Base-by-base conservation (phyloP, 1,139 yeast genomes). In the Yarrowia galli region DNA sequence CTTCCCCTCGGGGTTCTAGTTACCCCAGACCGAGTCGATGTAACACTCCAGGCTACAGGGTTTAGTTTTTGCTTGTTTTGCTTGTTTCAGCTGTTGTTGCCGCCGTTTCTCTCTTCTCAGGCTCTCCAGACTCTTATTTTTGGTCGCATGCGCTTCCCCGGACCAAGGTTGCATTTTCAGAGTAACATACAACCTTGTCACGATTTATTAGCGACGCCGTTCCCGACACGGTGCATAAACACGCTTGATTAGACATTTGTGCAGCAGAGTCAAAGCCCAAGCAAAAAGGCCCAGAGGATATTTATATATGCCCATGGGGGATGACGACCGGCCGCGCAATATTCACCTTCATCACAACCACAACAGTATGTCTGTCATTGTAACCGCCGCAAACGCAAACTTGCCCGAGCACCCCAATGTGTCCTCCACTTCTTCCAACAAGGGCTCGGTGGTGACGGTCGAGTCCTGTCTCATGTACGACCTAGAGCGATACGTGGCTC, bases 121-220 rank as follows among this genome's bases (percentile, higher is more conserved):
- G n/a, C n/a, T n/a, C n/a, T n/a, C n/a, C n/a, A n/a, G n/a, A n/a
- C n/a, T 42, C 8, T 43, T 18, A 9, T 16, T n/a, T 18, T 9
- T 38, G 35, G 61, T 54, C 61, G 61, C 61, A 54, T 54, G 61
- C 61, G 48, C 46, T 54, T 54, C 61, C 61, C 61, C 61, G 61
- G 61, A 40, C 45, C 60, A 54, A 54, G 61, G 61, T 54, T 25
- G 48, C 61, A 54, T 54, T 54, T 40, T 18, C 61, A 40, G n/a
- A 8, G 61, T 54, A n/a, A 20, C 61, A 54, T 54, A 54, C 61
- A 54, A 54, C 61, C 61, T 54, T 54, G 58, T 53, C 58, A 22
- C 43, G 43, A 20, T 36, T 36, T 15, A 3, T 40, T 28, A 13
- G 64, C 65, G 38, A 32, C 40, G 38, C 46, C 63, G 43, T 23